phyloP scores from a whole-genome alignment of 345 rosid genomes.

The Euphorbia pulcherrima region DNA sequence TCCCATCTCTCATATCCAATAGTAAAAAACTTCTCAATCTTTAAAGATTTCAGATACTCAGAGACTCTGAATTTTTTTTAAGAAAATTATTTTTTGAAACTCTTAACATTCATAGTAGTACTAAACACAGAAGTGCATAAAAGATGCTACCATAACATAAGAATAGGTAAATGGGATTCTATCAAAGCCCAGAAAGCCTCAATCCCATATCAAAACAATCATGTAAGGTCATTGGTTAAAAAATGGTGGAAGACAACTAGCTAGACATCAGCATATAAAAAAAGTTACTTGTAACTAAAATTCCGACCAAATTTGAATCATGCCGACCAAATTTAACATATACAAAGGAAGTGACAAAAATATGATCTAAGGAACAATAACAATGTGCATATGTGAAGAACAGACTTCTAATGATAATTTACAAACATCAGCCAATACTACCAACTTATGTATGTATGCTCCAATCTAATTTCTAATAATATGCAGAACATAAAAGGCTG shows the following conservation, averaged over 20 bases:
- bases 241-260: not conserved
- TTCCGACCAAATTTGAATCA: not conserved
- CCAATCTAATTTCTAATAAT: not conserved
- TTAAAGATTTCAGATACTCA: not conserved
- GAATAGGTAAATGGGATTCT: not conserved
- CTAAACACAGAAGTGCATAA: not conserved
- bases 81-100: not conserved
- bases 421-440: not conserved
- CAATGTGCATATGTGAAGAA: not conserved
- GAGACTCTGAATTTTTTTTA: not conserved
- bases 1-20: slow-evolving; percentile 9
- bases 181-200: not conserved
- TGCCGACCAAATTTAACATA: slow-evolving; percentile 3
- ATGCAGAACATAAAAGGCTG: not conserved
- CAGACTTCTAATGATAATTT: not conserved
- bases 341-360: not conserved
- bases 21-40: slow-evolving; percentile 2
- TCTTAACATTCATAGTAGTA: not conserved
- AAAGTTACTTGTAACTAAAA: not conserved
- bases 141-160: not conserved
- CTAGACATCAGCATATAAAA: not conserved
- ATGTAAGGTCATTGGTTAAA: not conserved
- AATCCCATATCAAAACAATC: not conserved
- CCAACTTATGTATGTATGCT: not conserved
- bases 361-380: not conserved